phyloP scores from a whole-genome alignment of 2,329 filamentous ascomycete genomes.

The Ilyonectria robusta region DNA sequence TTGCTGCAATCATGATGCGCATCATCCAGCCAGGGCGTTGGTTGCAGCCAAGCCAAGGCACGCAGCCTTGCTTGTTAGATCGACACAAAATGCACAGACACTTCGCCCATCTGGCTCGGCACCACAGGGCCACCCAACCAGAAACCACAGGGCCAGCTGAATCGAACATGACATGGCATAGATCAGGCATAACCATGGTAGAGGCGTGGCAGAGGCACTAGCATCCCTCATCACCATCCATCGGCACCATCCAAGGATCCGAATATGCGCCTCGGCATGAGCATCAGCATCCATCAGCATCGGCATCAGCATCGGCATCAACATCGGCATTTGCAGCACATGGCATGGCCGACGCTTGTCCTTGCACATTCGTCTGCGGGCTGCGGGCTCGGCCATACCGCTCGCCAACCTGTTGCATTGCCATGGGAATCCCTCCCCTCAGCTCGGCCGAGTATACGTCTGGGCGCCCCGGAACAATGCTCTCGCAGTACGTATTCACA shows the following conservation, averaged over 20 bases:
- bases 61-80: slow-evolving; percentile 18
- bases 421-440: slow-evolving; percentile 14
- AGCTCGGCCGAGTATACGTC: slow-evolving; percentile 16
- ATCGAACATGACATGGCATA: slow-evolving; percentile 17
- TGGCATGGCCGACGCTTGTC: slow-evolving; percentile 5
- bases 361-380: slow-evolving; percentile 10
- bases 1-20: slow-evolving; percentile 43
- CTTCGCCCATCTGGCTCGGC: slow-evolving; percentile 10
- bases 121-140: slow-evolving; percentile 7
- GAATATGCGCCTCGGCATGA: not conserved
- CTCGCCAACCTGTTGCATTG: not conserved
- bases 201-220: not conserved
- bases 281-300: slow-evolving; percentile 1
- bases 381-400: slow-evolving; percentile 17
- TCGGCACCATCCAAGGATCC: not conserved
- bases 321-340: slow-evolving; percentile 12
- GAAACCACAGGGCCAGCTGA: slow-evolving; percentile 23
- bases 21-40: slow-evolving; percentile 31
- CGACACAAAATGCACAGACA: slow-evolving; percentile 24
- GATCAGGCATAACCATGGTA: not conserved
- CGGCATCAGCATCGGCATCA: not conserved
- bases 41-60: slow-evolving; percentile 16
- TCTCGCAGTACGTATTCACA: not conserved
- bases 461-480: not conserved
- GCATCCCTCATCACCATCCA: not conserved